Evolutionary conservation across 306 rosid genomes (phyloP).

Genomic region (Parietaria judaica): DNA sequence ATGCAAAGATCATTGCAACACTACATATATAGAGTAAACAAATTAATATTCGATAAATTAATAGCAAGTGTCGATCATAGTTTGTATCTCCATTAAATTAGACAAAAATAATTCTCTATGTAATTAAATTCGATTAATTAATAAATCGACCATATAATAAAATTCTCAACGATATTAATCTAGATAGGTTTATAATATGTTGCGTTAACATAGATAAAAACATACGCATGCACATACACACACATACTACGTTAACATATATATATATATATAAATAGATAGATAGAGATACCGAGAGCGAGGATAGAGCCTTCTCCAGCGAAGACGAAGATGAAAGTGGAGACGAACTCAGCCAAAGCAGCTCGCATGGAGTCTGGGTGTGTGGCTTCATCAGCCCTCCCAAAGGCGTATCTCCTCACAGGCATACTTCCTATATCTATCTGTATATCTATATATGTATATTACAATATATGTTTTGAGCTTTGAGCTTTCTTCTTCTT

Average conservation of each 20-base stretch:
- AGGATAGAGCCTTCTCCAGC: slow-evolving; percentile 96
- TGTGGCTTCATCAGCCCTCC: slow-evolving; percentile 83
- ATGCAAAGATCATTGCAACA: neutral
- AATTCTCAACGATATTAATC: too few relatives aligned
- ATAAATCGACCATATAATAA: too few relatives aligned
- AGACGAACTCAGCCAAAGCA: slow-evolving; percentile 66
- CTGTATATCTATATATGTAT: neutral
- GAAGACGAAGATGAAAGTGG: slow-evolving; percentile 83
- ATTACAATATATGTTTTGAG: too few relatives aligned
- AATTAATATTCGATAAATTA: neutral
- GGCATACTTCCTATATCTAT: slow-evolving; percentile 29
- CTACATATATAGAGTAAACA: too few relatives aligned
- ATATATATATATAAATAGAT: neutral
- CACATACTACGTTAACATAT: neutral
- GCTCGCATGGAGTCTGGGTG: slow-evolving; percentile 95
- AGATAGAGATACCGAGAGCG: slow-evolving; percentile 44
- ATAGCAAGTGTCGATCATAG: too few relatives aligned
- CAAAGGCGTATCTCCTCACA: slow-evolving; percentile 60
- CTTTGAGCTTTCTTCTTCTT: neutral
- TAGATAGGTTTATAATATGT: too few relatives aligned
- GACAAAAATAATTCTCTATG: too few relatives aligned
- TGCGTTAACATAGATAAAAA: too few relatives aligned
- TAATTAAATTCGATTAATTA: too few relatives aligned
- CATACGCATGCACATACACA: neutral
- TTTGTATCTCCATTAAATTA: too few relatives aligned